phyloP scores from a whole-genome alignment of 1,284 basidiomycete genomes.

The Neotropicomus parvogracilis region DNA sequence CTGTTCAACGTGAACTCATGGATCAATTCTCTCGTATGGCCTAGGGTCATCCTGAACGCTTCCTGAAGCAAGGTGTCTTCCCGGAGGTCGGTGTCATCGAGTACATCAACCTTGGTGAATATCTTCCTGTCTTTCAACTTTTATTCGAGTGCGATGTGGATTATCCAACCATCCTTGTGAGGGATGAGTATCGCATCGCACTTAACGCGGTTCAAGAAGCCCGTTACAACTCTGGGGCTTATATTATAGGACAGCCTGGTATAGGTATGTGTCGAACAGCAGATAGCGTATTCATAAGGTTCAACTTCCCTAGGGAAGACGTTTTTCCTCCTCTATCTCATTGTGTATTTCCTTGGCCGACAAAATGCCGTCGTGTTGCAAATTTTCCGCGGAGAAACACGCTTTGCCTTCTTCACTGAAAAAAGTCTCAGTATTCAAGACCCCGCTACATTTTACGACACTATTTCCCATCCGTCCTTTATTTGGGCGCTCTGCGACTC shows the following conservation, averaged over 20 bases:
- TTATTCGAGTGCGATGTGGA: not conserved
- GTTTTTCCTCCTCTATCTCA: not conserved
- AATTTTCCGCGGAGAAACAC: not conserved
- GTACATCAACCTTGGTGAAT: not conserved
- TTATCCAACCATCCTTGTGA: not conserved
- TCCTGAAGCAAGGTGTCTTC: too few species aligned
- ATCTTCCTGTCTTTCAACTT: not conserved
- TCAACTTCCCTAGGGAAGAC: not conserved
- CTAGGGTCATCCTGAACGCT: too few species aligned
- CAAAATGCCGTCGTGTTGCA: not conserved
- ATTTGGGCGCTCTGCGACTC: not conserved
- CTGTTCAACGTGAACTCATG: too few species aligned
- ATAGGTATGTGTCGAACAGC: not conserved
- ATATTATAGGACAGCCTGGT: not conserved
- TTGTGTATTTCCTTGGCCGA: not conserved
- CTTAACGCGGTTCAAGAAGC: not conserved
- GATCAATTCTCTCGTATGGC: too few species aligned
- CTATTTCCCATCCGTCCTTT: not conserved
- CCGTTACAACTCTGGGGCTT: not conserved
- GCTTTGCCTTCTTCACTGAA: not conserved
- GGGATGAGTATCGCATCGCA: not conserved
- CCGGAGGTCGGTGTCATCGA: too few species aligned
- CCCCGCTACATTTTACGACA: too few species aligned
- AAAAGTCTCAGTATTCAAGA: not conserved
- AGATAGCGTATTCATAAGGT: not conserved